Evolutionary conservation across 2,329 filamentous ascomycete species (phyloP), one percentile per base, ranked within the genome.

Genomic region (Chrysoporthe austroafricana): DNA sequence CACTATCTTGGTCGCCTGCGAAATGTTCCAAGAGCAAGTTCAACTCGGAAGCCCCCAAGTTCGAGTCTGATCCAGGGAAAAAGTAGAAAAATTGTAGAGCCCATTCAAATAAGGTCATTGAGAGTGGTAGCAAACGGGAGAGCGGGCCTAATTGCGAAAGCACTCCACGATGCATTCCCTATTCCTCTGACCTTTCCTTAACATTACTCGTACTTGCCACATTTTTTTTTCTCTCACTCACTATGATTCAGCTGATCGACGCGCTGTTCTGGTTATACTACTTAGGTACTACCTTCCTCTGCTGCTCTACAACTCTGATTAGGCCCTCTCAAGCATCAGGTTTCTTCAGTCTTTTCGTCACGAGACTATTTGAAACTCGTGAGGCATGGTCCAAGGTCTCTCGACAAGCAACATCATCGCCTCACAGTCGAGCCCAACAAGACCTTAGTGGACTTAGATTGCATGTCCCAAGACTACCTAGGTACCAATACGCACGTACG

Each of bases 131-230:
- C 48, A 50, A 50, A 50, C 7, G 48, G 48, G 48, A 50, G 13
- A 50, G n/a, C 18, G n/a, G n/a, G 21, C n/a, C 48, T 21, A 26
- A 9, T 21, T 50, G n/a, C n/a, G 11, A 21, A 9, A 9, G 48
- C n/a, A 50, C 48, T 26, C n/a, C 3, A 9, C 1, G 36, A 39
- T 39, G 21, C n/a, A n/a, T 7, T 50, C 8, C 48, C n/a, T n/a
- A n/a, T 57, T 57, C 26, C 52, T 57, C 34, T 57, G 52, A 39
- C 32, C 52, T 57, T 57, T 39, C 34, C 52, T 39, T 4, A 14
- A 57, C 52, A 57, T 32, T 57, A 1, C 34, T 8, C 26, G 2
- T 26, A 26, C 26, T 26, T 26, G 26, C 26, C 26, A 1, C 16
- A n/a, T 4, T 39, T 57, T 57, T 39, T 11, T 4, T n/a, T 3